Conservation (phyloP, 2,329 filamentous ascomycete species). For the Botryotinia calthae region DNA sequence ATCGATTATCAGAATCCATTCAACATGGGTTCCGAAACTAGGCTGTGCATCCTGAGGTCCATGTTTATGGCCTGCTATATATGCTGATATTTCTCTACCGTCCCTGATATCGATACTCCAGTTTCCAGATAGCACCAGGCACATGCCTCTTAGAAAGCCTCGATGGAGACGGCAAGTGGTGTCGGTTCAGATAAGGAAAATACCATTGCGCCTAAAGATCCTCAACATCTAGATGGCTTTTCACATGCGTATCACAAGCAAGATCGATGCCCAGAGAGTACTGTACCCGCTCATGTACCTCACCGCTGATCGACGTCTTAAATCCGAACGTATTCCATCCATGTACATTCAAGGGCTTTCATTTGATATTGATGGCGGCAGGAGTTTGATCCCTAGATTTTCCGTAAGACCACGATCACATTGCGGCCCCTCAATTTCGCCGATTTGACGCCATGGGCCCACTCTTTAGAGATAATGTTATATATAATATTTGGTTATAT, state of each 20-base stretch:
- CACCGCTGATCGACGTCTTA: background rate
- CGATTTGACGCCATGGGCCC: background rate
- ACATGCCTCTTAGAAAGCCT: too few relatives aligned
- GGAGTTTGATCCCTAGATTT: background rate
- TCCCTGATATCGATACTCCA: background rate
- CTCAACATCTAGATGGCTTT: background rate
- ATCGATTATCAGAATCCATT: background rate
- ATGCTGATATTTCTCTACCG: too few relatives aligned
- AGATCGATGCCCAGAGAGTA: background rate
- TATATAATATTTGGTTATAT: background rate
- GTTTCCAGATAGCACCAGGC: too few relatives aligned
- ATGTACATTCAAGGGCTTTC: background rate
- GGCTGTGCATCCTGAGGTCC: background rate
- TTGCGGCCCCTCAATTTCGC: constrained; percentile 5
- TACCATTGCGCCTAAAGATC: background rate
- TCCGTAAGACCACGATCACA: background rate
- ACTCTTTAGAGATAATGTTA: background rate
- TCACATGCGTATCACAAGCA: background rate
- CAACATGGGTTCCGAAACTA: too few relatives aligned
- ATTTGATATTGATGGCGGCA: background rate
- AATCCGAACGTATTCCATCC: background rate
- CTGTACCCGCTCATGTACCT: background rate
- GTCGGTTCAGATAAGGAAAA: background rate
- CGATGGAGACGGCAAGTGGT: background rate
- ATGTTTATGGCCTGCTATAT: too few relatives aligned